These are phyloP conservation scores for Aciculosporium take DNA, from an alignment of 2,329 filamentous ascomycete genomes.

Conservation along the genomic window DNA sequence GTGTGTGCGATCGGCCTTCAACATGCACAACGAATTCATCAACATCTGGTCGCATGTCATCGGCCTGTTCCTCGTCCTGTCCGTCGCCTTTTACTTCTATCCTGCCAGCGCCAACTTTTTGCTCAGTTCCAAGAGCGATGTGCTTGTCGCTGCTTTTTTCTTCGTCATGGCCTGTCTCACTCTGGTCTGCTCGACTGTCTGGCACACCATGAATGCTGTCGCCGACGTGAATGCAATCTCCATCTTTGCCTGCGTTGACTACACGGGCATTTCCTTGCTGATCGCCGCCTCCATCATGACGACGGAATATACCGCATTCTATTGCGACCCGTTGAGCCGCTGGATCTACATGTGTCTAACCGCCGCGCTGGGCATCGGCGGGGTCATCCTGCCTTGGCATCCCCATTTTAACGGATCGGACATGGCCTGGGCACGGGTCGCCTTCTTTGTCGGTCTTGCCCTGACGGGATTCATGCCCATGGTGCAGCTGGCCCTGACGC, in stretches of 20 bases:
- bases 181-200: slow-evolving; percentile 84
- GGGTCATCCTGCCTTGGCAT: slow-evolving; percentile 90
- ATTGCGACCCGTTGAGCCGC: slow-evolving; percentile 81
- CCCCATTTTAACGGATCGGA: slow-evolving; percentile 85
- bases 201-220: slow-evolving; percentile 98
- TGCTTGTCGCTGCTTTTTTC: slow-evolving; percentile 84
- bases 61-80: slow-evolving; percentile 73
- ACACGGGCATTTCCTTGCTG: slow-evolving; percentile 89
- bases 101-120: slow-evolving; percentile 77
- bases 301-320: slow-evolving; percentile 96
- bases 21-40: slow-evolving; percentile 80
- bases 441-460: slow-evolving; percentile 79
- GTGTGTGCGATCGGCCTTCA: slow-evolving; percentile 71
- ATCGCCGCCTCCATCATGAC: slow-evolving; percentile 96
- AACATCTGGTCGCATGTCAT: slow-evolving; percentile 97
- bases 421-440: slow-evolving; percentile 84
- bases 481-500: slow-evolving; percentile 64
- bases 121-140: slow-evolving; percentile 72
- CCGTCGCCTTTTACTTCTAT: slow-evolving; percentile 92
- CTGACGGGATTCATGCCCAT: slow-evolving; percentile 82
- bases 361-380: slow-evolving; percentile 65
- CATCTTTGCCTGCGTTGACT: slow-evolving; percentile 94
- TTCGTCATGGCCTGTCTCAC: slow-evolving; percentile 94
- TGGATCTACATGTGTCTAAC: slow-evolving; percentile 78
- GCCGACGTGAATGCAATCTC: slow-evolving; percentile 81